phyloP scores from a whole-genome alignment of 371 early-diverging fungal species.

The Mucor mucedo region DNA sequence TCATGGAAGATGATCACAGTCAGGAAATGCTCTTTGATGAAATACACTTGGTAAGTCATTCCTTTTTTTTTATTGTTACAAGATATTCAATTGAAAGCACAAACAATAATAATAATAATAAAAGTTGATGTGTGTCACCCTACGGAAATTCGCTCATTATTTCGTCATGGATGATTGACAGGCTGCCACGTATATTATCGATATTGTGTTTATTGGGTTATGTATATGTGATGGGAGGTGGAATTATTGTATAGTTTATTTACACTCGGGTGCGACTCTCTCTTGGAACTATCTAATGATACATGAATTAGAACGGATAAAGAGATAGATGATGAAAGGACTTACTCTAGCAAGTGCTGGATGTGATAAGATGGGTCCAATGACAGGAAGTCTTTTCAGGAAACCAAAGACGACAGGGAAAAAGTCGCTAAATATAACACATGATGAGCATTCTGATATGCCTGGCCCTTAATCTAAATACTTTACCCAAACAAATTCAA shows the following conservation, averaged over 20 bases:
- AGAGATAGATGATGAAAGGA: not conserved
- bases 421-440: conserved; percentile 76
- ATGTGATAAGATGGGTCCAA: conserved; percentile 83
- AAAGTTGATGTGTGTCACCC: too few species aligned
- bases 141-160: too few species aligned
- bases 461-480: not conserved
- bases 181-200: too few species aligned
- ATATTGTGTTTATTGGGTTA: too few species aligned
- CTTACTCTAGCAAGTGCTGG: conserved; percentile 82
- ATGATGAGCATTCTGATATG: not conserved
- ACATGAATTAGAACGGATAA: not conserved
- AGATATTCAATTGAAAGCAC: too few species aligned
- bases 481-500: conserved; percentile 94
- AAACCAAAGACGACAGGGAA: conserved; percentile 93
- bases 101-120: too few species aligned
- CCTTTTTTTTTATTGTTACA: too few species aligned
- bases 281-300: conserved; percentile 29
- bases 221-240: too few species aligned
- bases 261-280: conserved; percentile 37
- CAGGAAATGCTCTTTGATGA: too few species aligned
- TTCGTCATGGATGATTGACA: too few species aligned
- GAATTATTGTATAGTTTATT: conserved; percentile 10
- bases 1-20: too few species aligned
- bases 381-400: conserved; percentile 84
- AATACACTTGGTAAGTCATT: too few species aligned